Conservation (phyloP, 2,329 filamentous ascomycete species). For the Tolypocladium pustulatum region DNA sequence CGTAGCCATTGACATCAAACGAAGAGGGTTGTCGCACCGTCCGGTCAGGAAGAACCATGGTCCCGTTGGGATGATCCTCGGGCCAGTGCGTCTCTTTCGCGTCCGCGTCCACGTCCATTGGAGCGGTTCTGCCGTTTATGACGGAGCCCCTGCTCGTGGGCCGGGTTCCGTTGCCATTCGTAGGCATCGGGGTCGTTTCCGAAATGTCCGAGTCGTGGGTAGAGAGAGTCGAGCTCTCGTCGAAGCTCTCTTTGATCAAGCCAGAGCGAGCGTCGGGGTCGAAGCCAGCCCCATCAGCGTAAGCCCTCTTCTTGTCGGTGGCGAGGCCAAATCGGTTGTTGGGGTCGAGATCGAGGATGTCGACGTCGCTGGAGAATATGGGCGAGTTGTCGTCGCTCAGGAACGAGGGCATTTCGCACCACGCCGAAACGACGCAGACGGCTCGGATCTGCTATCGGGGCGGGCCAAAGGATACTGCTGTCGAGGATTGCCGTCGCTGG, state of each 20-base stretch:
- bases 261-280: slow-evolving; percentile 29
- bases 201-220: slow-evolving; percentile 42
- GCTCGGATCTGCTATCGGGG: neutral
- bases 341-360: slow-evolving; percentile 33
- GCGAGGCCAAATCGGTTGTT: slow-evolving; percentile 25
- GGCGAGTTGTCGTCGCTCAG: slow-evolving; percentile 34
- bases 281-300: slow-evolving; percentile 27
- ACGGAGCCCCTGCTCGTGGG: slow-evolving; percentile 48
- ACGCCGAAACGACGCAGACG: neutral
- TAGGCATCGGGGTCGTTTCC: slow-evolving; percentile 29
- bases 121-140: slow-evolving; percentile 42
- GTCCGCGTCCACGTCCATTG: slow-evolving; percentile 17
- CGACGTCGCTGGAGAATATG: slow-evolving; percentile 29
- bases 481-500: neutral
- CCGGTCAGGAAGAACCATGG: slow-evolving; percentile 17
- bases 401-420: slow-evolving; percentile 42
- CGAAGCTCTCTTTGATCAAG: slow-evolving; percentile 40
- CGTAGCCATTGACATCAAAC: slow-evolving; percentile 7
- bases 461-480: neutral
- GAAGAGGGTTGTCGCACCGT: slow-evolving; percentile 12
- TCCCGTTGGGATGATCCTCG: slow-evolving; percentile 16
- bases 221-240: slow-evolving; percentile 43
- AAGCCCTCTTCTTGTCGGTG: slow-evolving; percentile 20
- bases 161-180: slow-evolving; percentile 31
- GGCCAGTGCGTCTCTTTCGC: slow-evolving; percentile 14